Percentiles rank a stretch among this genome's conserved stretches.
phyloP scores from a whole-genome alignment of 1,284 basidiomycete genomes.

The Tilletia indica region DNA sequence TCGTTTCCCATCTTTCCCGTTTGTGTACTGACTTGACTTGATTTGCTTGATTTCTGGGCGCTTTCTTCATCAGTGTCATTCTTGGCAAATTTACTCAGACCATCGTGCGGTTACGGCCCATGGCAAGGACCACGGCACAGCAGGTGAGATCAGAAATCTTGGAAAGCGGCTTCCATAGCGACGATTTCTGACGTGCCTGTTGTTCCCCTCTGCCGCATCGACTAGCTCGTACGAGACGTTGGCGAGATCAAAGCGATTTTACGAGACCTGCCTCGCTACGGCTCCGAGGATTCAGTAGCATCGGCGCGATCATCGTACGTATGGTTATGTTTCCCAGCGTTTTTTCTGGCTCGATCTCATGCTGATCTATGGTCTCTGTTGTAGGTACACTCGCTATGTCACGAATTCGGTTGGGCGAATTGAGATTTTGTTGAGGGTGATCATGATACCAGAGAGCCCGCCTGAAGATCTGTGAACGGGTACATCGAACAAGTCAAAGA shows the following conservation, averaged over 20 bases:
- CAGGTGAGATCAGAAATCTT: slow-evolving; percentile 29
- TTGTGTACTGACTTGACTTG: too few relatives aligned
- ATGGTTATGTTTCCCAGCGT: too few relatives aligned
- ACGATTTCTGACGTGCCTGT: background rate
- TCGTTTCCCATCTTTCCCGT: too few relatives aligned
- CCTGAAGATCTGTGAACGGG: slow-evolving; percentile 30
- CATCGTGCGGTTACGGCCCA: slow-evolving; percentile 44
- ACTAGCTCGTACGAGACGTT: slow-evolving; percentile 28
- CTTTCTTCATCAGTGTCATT: slow-evolving; percentile 22
- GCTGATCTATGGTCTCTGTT: background rate
- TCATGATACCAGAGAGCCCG: slow-evolving; percentile 30
- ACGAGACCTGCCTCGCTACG: slow-evolving; percentile 45
- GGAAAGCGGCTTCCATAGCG: background rate
- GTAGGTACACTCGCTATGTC: slow-evolving; percentile 44
- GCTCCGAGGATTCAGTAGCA: slow-evolving; percentile 26
- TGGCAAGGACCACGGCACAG: slow-evolving; percentile 33
- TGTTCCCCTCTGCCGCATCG: background rate
- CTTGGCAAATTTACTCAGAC: slow-evolving; percentile 35
- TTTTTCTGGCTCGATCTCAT: background rate
- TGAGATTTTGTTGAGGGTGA: slow-evolving; percentile 36
- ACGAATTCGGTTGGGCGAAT: slow-evolving; percentile 34
- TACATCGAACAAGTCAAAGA: slow-evolving; percentile 45
- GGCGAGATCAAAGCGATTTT: slow-evolving; percentile 36
- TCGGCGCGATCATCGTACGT: slow-evolving; percentile 7
- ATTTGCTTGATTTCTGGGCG: too few relatives aligned